A percentile compares a stretch with the other conserved stretches of the same genome.
Evolutionary conservation across 768 basidiomycete species (phyloP).

Genomic region (Trichaptum fuscoviolaceum): DNA sequence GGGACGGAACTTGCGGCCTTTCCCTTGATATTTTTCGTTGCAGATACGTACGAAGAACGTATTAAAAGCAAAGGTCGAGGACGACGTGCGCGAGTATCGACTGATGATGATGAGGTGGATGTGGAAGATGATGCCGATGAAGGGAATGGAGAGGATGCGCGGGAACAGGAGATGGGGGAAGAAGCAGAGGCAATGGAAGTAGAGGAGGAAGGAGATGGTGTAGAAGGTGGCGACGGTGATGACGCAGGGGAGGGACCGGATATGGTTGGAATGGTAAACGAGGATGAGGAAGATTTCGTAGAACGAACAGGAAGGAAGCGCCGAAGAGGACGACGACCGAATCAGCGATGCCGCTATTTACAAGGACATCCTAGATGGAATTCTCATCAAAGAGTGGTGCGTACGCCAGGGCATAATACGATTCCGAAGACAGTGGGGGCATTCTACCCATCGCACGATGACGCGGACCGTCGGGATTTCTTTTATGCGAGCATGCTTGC

Average conservation of each 20-base stretch:
- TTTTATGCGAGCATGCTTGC: constrained; percentile 33
- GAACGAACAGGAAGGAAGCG: neutral
- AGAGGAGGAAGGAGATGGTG: too few relatives aligned
- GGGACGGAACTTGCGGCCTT: neutral
- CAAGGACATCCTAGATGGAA: constrained; percentile 11
- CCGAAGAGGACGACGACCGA: constrained; percentile 16
- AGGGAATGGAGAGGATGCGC: too few relatives aligned
- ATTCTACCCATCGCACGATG: constrained; percentile 29
- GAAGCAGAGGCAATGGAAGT: too few relatives aligned
- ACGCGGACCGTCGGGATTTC: constrained; percentile 15
- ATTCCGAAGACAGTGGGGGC: constrained; percentile 31
- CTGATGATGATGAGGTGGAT: neutral
- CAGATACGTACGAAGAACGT: too few relatives aligned
- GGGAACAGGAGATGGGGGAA: too few relatives aligned
- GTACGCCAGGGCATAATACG: constrained; percentile 25
- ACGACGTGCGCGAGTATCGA: too few relatives aligned
- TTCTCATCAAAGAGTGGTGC: constrained; percentile 17
- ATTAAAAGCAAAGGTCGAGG: too few relatives aligned
- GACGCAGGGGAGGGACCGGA: too few relatives aligned
- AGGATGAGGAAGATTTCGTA: neutral
- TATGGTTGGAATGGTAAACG: too few relatives aligned
- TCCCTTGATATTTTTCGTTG: neutral
- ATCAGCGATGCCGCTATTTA: constrained; percentile 19
- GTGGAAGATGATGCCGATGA: too few relatives aligned
- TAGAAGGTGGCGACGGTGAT: too few relatives aligned